Percentiles rank a stretch among this genome's conserved stretches.
These are phyloP conservation scores for Nissolia schottii DNA, from an alignment of 306 rosid genomes.

Conservation along the genomic window DNA sequence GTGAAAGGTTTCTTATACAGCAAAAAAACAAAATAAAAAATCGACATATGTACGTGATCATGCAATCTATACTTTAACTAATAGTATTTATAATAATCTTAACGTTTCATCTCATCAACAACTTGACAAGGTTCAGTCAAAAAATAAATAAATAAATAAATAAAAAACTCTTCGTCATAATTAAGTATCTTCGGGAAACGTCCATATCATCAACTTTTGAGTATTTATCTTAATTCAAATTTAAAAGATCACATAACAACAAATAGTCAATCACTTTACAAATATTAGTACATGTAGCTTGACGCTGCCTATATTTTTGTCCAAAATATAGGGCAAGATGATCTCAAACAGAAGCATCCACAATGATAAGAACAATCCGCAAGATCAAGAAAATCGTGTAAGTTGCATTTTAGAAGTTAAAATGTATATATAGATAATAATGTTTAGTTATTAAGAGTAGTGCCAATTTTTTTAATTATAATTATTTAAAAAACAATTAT, in stretches of 20 bases:
- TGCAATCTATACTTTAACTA: no score
- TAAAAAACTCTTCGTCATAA: neutral
- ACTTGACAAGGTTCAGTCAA: neutral
- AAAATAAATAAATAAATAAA: neutral
- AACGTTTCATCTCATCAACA: neutral
- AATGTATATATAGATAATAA: no score
- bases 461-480: no score
- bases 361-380: conserved; percentile 21
- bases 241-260: neutral
- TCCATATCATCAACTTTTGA: neutral
- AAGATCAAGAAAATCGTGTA: neutral
- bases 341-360: neutral
- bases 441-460: no score
- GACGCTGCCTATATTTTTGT: neutral
- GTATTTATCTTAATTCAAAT: neutral
- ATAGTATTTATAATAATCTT: neutral
- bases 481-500: no score
- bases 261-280: neutral
- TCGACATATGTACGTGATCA: no score
- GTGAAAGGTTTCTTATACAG: no score
- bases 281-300: neutral
- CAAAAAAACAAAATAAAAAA: no score
- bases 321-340: neutral
- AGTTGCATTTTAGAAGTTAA: no score
- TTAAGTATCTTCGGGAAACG: neutral